Base-by-base conservation (phyloP, 345 rosid species). In the Pelargonium nanum region DNA sequence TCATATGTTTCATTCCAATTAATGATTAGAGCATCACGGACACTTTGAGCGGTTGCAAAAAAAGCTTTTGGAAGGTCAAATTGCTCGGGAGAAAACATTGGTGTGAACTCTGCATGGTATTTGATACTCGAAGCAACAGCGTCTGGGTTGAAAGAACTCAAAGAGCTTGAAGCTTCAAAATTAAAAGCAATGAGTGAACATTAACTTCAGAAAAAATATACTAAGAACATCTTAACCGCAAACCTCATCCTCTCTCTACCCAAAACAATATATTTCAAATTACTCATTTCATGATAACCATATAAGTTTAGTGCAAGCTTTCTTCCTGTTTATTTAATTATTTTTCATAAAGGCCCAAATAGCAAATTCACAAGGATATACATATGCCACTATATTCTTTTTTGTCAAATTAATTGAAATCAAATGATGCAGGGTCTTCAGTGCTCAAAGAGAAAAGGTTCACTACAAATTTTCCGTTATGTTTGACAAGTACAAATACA, bases 71-170 rank as follows among this genome's bases (percentile, higher is more conserved):
- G 83, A 48, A 76, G 78, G 62, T 81, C 74, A 25, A 84, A 81
- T 24, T 64, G 66, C 53, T 76, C 78, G 0, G 85, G 72, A 60
- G 82, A 76, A 69, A 81, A 84, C 24, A 68, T 72, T 1, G 82
- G 83, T 32, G 85, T 80, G 67, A 76, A 80, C 64, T 84, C 86
- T 0, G 80, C 76, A 53, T 80, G 90, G 71, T 80, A 76, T 50
- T 74, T 78, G 58, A 84, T 78, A 24, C 80, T 80, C 0, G 82
- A 67, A 5, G 79, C 79, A 60, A 81, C 61, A 26, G 87, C 62
- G 62, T 80, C 77, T 0, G 75, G 77, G 64, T 63, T 54, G 19
- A 68, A 67, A 16, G 57, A 60, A 59, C 60, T 75, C 51, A 61
- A 50, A 57, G 74, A 15, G 45, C 45, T 10, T 10, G 45, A 34